These are phyloP conservation scores for Salisapilia sapeloensis DNA, from an alignment of 352 stramenopile genomes.

Conservation along the genomic window DNA sequence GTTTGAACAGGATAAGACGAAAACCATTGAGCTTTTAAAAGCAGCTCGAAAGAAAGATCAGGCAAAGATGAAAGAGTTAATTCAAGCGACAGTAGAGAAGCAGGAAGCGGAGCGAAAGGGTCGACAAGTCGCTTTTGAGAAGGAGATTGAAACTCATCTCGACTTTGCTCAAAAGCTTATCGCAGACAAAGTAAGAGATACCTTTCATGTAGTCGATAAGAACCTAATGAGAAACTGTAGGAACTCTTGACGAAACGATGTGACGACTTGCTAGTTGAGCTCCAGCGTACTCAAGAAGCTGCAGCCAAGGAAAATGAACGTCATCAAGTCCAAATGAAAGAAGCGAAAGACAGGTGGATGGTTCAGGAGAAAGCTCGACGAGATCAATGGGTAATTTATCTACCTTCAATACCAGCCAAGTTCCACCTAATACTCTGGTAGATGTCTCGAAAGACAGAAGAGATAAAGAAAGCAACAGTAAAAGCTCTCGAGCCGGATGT, in stretches of 20 bases:
- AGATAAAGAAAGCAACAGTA: slow-evolving; percentile 75
- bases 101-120: slow-evolving; percentile 28
- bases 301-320: slow-evolving; percentile 26
- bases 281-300: slow-evolving; percentile 30
- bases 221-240: slow-evolving; percentile 10
- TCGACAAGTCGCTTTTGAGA: slow-evolving; percentile 41
- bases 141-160: slow-evolving; percentile 64
- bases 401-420: not conserved
- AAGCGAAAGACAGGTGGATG: slow-evolving; percentile 56
- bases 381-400: slow-evolving; percentile 31
- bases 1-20: slow-evolving; percentile 44
- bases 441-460: slow-evolving; percentile 67
- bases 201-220: no score
- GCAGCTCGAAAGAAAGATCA: slow-evolving; percentile 60
- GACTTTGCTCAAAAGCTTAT: slow-evolving; percentile 68
- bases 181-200: slow-evolving; percentile 35
- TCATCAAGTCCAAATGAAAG: slow-evolving; percentile 59
- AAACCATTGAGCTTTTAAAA: slow-evolving; percentile 73
- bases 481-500: slow-evolving; percentile 65
- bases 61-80: slow-evolving; percentile 32
- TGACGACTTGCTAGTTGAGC: slow-evolving; percentile 45
- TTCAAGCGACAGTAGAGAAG: slow-evolving; percentile 26
- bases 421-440: slow-evolving; percentile 1
- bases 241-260: slow-evolving; percentile 45
- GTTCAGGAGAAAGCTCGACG: slow-evolving; percentile 47